Base-by-base conservation (phyloP, 345 rosid genomes). In the rapeseed (Brassica napus) region DNA sequence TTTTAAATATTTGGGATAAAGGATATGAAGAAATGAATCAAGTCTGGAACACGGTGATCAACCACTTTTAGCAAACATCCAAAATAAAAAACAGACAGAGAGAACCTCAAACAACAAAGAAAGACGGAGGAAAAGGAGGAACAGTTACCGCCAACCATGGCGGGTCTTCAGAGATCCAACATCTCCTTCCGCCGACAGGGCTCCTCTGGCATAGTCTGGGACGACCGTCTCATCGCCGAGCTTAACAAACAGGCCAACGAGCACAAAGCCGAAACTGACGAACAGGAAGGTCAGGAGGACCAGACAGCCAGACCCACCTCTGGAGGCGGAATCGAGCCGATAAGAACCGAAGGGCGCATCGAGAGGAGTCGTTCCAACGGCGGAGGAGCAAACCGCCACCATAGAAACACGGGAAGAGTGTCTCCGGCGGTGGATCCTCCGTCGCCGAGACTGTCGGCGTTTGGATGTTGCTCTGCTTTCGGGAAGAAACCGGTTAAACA, bases 161-260 rank as follows among this genome's bases (percentile, higher is more conserved):
- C 83, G 32, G 97, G 92, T 59, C 83, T 94, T 79, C 97, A 90
- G 73, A 88, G 98, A 90, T 94, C 98, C 75, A 87, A 86, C 30
- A 82, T 86, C 24, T 94, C 98, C 1, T 94, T 94, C 59, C 83
- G 98, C 16, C 86, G 98, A 59, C 97, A 92, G 42, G 98, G 98
- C 7, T 94, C 98, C 35, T 94, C 98, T 0, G 98, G 98, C 3
- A 80, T 94, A 9, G 88, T 94, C 4, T 94, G 98, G 98, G 97
- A 94, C 60, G 98, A 91, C 71, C 86, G 72, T 60, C 31, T 94
- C 24, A 72, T 90, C 8, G 85, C 85, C 8, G 93, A 92, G 83
- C 76, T 90, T 10, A 91, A 68, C 71, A 76, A 84, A 76, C 71
- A 31, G 31, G 74, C 65, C 39, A 73, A 73, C 55, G 68, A 79